phyloP scores from a whole-genome alignment of 768 basidiomycete species.

The Lactarius sanguifluus region DNA sequence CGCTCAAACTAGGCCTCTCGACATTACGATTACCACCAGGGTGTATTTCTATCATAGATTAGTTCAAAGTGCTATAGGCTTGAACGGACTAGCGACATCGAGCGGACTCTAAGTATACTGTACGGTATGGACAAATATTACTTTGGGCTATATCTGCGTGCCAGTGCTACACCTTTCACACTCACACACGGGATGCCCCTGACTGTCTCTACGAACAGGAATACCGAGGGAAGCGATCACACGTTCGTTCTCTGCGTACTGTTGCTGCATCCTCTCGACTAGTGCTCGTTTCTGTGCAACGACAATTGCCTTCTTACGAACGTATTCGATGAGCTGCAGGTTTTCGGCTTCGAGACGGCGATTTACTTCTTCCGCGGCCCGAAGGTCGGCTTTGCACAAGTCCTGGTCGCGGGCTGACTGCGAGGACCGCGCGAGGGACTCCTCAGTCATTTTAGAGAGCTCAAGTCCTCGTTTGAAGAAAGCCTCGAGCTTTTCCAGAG shows the following conservation, averaged over 20 bases:
- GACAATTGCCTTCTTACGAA: background rate
- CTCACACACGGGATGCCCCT: background rate
- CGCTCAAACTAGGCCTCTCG: background rate
- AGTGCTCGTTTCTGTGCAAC: background rate
- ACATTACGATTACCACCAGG: background rate
- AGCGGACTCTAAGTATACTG: conserved; percentile 2
- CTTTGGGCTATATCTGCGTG: background rate
- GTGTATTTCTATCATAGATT: background rate
- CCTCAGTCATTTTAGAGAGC: background rate
- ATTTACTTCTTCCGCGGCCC: background rate
- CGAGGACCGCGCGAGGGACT: background rate
- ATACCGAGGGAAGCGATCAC: background rate
- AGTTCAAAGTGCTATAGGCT: background rate
- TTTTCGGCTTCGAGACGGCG: conserved; percentile 1
- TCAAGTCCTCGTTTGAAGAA: background rate
- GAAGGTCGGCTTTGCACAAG: conserved; percentile 3
- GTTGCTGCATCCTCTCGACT: conserved; percentile 11
- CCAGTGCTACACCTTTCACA: background rate
- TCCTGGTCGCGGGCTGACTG: conserved; percentile 4
- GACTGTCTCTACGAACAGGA: background rate
- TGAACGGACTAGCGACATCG: background rate
- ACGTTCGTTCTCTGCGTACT: conserved; percentile 3
- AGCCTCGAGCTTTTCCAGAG: background rate
- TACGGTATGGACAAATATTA: background rate
- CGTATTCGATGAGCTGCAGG: background rate